Evolutionary conservation across 345 rosid species (phyloP), one percentile per base, ranked within the genome.

Genomic region (Toxicodendron radicans): DNA sequence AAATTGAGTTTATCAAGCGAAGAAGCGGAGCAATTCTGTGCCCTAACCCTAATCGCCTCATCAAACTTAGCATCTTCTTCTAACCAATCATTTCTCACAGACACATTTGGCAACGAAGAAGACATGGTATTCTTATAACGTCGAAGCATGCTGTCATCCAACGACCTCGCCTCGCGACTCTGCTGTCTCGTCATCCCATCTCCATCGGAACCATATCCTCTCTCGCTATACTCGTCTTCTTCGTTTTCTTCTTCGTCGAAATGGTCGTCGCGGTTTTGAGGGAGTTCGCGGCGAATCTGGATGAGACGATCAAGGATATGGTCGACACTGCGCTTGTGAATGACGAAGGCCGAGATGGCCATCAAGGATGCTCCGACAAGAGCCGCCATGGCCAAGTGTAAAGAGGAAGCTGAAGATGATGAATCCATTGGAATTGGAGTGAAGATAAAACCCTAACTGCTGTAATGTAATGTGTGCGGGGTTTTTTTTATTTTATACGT

Each of bases 331-430:
- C 90, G 90, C 75, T 82, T 84, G 83, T 87, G 90, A 64, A 87
- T 74, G 75, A 64, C 85, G 58, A 82, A 87, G 0, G 90, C 85
- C 38, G 88, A 87, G 51, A 87, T 67, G 58, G 88, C 90, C 88
- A 87, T 85, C 5, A 87, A 64, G 0, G 90, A 87, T 56, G 90
- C 90, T 18, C 90, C 90, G 16, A 87, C 78, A 21, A 87, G 75
- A 38, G 90, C 90, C 79, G 90, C 90, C 88, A 85, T 76, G 73
- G 84, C 87, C 1, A 87, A 78, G 9, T 87, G 90, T 18, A 76
- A 23, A 60, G 78, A 64, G 35, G 78, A 57, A 10, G 73, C n/a
- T 33, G 59, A 14, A 21, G 75, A 52, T 27, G 76, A 52, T 27
- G 76, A 52, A 48, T 79, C 75, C 82, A 74, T 74, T 2, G 24